Conservation (phyloP, 257 asterid species). For the Solanum megistacrolobum region DNA sequence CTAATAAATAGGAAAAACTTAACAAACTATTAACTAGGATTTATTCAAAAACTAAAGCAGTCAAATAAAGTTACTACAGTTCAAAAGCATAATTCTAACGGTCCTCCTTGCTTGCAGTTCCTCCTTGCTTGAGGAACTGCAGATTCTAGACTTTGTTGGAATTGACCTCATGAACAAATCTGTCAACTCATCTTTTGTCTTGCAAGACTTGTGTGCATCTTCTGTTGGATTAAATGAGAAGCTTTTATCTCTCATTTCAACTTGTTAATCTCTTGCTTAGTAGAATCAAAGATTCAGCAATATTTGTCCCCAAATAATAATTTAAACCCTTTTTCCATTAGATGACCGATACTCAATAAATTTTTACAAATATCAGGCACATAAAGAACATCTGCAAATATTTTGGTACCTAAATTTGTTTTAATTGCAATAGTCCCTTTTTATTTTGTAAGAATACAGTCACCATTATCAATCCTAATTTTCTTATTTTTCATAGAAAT, state of each 20-base stretch:
- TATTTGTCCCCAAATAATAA: neutral
- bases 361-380: neutral
- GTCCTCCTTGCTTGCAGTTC: neutral
- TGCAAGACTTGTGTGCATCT: neutral
- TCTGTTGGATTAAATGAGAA: neutral
- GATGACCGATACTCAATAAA: neutral
- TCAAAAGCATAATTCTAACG: neutral
- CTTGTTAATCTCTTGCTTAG: neutral
- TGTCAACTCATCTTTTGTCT: neutral
- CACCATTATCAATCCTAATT: neutral
- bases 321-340: neutral
- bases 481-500: neutral
- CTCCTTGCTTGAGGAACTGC: neutral
- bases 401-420: neutral
- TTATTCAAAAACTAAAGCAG: neutral
- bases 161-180: neutral
- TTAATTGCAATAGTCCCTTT: neutral
- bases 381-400: neutral
- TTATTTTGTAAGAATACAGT: neutral
- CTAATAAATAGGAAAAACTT: neutral
- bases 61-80: neutral
- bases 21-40: neutral
- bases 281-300: neutral
- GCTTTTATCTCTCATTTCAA: neutral
- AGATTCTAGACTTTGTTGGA: neutral